Percentiles rank a stretch among this genome's conserved stretches.
These are phyloP conservation scores for Ophiorrhiza pumila DNA, from an alignment of 257 asterid species.

Conservation along the genomic window DNA sequence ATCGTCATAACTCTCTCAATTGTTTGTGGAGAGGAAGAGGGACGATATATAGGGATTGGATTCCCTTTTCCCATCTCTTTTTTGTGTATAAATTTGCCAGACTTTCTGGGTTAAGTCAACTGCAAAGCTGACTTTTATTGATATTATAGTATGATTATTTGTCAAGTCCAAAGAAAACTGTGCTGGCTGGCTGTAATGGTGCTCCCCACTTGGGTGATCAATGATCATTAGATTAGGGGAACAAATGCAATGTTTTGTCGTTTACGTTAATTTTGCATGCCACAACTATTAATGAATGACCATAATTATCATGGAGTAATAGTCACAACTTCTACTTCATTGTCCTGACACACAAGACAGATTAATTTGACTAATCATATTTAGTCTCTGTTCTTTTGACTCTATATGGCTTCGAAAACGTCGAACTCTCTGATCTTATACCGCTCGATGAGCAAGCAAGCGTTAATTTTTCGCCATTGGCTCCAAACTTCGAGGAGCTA, in stretches of 20 bases:
- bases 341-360: slow-evolving; percentile 19
- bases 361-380: slow-evolving; percentile 17
- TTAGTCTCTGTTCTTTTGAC: slow-evolving; percentile 24
- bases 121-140: slow-evolving; percentile 46
- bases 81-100: slow-evolving; percentile 40
- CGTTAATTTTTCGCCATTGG: neutral
- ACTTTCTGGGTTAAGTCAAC: slow-evolving; percentile 88
- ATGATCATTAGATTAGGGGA: slow-evolving; percentile 18
- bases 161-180: neutral
- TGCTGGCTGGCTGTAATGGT: slow-evolving; percentile 20
- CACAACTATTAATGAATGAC: neutral
- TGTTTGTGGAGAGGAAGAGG: slow-evolving; percentile 28
- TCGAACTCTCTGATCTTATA: neutral
- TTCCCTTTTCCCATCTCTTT: slow-evolving; percentile 50
- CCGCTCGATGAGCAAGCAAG: neutral
- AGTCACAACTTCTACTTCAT: slow-evolving; percentile 19
- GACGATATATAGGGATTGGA: slow-evolving; percentile 39
- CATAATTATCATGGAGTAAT: too few species aligned
- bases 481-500: neutral
- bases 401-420: slow-evolving; percentile 23
- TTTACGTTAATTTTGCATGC: slow-evolving; percentile 19
- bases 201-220: slow-evolving; percentile 33
- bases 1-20: slow-evolving; percentile 26
- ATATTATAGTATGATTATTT: slow-evolving; percentile 6
- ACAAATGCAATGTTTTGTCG: slow-evolving; percentile 19